Conservation (phyloP, 2,329 filamentous ascomycete genomes). For the Sarocladium kiliense region DNA sequence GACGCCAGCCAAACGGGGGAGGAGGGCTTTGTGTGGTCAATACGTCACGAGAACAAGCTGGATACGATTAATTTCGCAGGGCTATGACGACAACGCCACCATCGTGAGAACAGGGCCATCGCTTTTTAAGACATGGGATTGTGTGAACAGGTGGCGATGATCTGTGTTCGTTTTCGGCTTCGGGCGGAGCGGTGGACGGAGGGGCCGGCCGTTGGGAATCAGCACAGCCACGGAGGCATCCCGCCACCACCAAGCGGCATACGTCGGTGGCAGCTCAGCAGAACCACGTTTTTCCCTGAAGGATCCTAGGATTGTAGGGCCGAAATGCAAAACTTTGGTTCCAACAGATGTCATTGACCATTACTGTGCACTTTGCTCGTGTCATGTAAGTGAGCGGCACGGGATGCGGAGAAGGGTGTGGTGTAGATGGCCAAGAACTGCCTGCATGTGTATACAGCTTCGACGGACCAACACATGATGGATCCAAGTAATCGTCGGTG, state of each 20-base stretch:
- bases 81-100: constrained; percentile 5
- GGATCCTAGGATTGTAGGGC: too few relatives aligned
- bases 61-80: neutral
- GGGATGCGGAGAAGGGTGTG: neutral
- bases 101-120: neutral
- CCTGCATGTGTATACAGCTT: neutral
- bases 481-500: too few relatives aligned
- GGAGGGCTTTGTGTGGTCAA: neutral
- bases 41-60: too few relatives aligned
- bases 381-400: neutral
- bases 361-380: too few relatives aligned
- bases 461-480: neutral
- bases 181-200: neutral
- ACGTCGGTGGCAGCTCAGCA: neutral
- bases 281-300: neutral
- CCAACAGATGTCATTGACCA: too few relatives aligned
- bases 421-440: neutral
- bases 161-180: neutral
- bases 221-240: constrained; percentile 8
- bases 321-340: too few relatives aligned
- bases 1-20: neutral
- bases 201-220: neutral
- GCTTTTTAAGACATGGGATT: neutral
- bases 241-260: neutral
- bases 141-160: neutral